A percentile compares a stretch with the other conserved stretches of the same genome.
phyloP scores from a whole-genome alignment of 495 filamentous ascomycete species.

The Aspergillus asperescens region DNA sequence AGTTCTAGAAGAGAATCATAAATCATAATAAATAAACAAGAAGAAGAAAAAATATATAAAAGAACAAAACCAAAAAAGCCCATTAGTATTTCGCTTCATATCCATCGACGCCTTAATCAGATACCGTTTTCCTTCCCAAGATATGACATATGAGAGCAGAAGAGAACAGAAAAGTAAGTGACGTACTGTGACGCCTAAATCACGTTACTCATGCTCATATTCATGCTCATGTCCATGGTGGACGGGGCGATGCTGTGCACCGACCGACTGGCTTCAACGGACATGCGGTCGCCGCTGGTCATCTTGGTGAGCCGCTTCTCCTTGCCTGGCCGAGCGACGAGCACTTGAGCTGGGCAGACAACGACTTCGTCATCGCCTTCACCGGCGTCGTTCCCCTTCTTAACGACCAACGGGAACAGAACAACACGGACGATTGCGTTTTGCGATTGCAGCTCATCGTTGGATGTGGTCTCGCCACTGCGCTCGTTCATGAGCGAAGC shows the following conservation, averaged over 20 bases:
- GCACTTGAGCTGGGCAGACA: slow-evolving; percentile 87
- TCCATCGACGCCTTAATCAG: not conserved
- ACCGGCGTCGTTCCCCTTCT: slow-evolving; percentile 84
- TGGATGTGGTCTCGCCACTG: slow-evolving; percentile 58
- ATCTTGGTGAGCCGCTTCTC: slow-evolving; percentile 40
- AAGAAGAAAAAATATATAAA: slow-evolving; percentile 5
- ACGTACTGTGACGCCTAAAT: slow-evolving; percentile 43
- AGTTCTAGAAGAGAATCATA: slow-evolving; percentile 22
- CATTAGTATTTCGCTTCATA: no score
- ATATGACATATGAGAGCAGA: slow-evolving; percentile 10
- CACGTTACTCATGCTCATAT: slow-evolving; percentile 50
- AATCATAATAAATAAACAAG: slow-evolving; percentile 6
- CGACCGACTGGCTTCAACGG: slow-evolving; percentile 34
- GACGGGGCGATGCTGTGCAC: slow-evolving; percentile 44
- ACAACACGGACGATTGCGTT: slow-evolving; percentile 81
- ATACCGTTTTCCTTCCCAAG: slow-evolving; percentile 10
- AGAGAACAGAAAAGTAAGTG: slow-evolving; percentile 2
- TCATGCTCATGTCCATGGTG: slow-evolving; percentile 30
- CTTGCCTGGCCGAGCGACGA: slow-evolving; percentile 53
- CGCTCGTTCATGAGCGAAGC: slow-evolving; percentile 90
- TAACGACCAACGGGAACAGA: slow-evolving; percentile 89
- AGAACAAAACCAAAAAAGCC: not conserved
- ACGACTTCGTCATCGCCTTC: slow-evolving; percentile 87
- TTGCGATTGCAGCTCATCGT: slow-evolving; percentile 69
- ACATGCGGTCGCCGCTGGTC: slow-evolving; percentile 45